phyloP scores from a whole-genome alignment of 2,329 filamentous ascomycete genomes.

The Xylariales sp. region DNA sequence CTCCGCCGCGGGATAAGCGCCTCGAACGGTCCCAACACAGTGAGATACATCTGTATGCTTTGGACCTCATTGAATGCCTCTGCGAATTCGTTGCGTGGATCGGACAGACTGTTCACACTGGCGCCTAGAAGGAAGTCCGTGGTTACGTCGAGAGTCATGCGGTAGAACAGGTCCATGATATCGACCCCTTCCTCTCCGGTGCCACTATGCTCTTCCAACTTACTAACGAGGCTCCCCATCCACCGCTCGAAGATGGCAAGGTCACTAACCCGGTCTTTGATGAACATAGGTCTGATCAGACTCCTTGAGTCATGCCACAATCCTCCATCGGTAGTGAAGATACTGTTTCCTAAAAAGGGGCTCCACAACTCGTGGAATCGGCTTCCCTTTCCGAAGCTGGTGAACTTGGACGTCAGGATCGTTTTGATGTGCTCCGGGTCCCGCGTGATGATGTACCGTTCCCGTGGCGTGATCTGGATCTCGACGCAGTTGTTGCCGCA shows the following conservation, averaged over 20 bases:
- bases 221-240: constrained; percentile 51
- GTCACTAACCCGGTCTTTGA: constrained; percentile 41
- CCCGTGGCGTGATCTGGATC: constrained; percentile 25
- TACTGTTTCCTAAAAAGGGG: constrained; percentile 50
- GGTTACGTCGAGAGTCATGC: constrained; percentile 54
- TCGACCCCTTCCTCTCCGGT: constrained; percentile 54
- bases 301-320: constrained; percentile 49
- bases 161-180: constrained; percentile 59
- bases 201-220: constrained; percentile 51
- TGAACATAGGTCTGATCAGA: constrained; percentile 51
- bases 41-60: constrained; percentile 59
- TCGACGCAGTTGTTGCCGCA: constrained; percentile 34
- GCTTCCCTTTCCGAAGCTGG: constrained; percentile 45
- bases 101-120: constrained; percentile 6
- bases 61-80: constrained; percentile 68
- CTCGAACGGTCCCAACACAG: constrained; percentile 22
- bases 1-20: constrained; percentile 16
- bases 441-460: constrained; percentile 39
- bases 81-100: constrained; percentile 53
- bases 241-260: constrained; percentile 57
- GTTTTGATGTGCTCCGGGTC: constrained; percentile 56
- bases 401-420: constrained; percentile 51
- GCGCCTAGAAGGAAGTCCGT: constrained; percentile 10
- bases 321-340: constrained; percentile 49
- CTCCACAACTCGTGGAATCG: constrained; percentile 37